Conservation (phyloP, 176 grass and related monocot genomes). For the Urochloa ruziziensis region DNA sequence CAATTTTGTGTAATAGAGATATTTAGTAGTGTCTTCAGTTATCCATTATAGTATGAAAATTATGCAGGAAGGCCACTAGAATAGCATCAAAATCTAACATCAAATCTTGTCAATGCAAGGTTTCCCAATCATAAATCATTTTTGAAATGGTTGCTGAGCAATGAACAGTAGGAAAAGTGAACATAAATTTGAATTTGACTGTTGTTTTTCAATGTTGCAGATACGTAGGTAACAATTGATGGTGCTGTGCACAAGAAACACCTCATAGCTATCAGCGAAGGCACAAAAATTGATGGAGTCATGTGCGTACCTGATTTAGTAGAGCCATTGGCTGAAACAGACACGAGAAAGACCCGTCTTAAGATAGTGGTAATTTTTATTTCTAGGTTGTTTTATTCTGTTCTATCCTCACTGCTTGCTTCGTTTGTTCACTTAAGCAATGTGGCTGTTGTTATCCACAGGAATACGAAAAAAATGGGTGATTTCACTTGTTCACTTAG, state of each 20-base stretch:
- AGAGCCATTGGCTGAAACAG: conserved; percentile 61
- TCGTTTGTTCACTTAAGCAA: neutral
- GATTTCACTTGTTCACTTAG: neutral
- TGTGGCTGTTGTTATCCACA: neutral
- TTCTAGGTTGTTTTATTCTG: conserved; percentile 4
- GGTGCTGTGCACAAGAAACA: conserved; percentile 70
- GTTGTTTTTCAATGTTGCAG: conserved; percentile 48
- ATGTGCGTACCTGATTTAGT: conserved; percentile 87
- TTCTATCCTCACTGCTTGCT: conserved; percentile 4
- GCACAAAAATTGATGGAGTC: conserved; percentile 74
- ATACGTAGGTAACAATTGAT: conserved; percentile 86
- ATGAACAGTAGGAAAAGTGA: neutral
- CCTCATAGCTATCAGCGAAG: conserved; percentile 78
- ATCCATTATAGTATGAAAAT: neutral
- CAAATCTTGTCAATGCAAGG: neutral
- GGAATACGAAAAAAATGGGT: neutral
- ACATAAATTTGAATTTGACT: conserved; percentile 18
- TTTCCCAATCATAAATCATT: neutral
- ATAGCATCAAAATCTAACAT: neutral
- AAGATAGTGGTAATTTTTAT: conserved; percentile 75
- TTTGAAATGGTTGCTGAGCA: neutral
- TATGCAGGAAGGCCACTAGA: neutral
- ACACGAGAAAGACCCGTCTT: conserved; percentile 66
- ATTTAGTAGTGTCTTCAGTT: neutral
- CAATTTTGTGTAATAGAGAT: neutral